Conservation (phyloP, 257 asterid genomes). For the Paraleonurus japonicus region DNA sequence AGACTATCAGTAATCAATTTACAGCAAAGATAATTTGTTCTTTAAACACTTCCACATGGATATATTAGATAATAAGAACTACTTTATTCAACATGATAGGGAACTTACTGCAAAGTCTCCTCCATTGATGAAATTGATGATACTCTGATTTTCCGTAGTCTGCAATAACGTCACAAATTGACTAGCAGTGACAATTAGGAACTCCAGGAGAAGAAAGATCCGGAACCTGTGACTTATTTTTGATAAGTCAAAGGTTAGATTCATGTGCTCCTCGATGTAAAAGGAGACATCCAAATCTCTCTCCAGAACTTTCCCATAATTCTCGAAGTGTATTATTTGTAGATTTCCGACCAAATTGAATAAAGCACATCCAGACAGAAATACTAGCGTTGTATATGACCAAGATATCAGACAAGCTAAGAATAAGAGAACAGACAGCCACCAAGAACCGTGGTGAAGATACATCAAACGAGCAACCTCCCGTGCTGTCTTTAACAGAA, state of each 20-base stretch:
- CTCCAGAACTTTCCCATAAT: conserved; percentile 71
- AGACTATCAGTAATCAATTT: neutral
- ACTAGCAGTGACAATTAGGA: conserved; percentile 60
- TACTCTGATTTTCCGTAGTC: conserved; percentile 65
- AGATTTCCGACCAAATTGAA: conserved; percentile 74
- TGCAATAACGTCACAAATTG: conserved; percentile 65
- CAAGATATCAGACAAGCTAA: conserved; percentile 57
- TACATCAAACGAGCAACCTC: conserved; percentile 59
- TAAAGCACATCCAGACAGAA: conserved; percentile 65
- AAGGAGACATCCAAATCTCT: conserved; percentile 66
- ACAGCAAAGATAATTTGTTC: neutral
- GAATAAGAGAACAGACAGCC: conserved; percentile 45
- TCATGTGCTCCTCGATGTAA: conserved; percentile 81
- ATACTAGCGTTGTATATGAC: conserved; percentile 67
- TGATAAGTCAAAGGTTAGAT: conserved; percentile 53
- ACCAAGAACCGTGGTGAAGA: conserved; percentile 50
- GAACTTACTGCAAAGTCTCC: conserved; percentile 80
- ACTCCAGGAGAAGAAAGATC: conserved; percentile 73
- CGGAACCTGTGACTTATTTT: conserved; percentile 87
- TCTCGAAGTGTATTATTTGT: conserved; percentile 74
- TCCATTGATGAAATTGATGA: conserved; percentile 67
- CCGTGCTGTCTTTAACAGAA: conserved; percentile 59
- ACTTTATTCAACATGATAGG: conserved; percentile 3
- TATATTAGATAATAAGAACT: neutral
- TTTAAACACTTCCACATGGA: neutral